These are phyloP conservation scores for Xylariaceae sp. DNA, from an alignment of 2,329 filamentous ascomycete species.

Conservation along the genomic window DNA sequence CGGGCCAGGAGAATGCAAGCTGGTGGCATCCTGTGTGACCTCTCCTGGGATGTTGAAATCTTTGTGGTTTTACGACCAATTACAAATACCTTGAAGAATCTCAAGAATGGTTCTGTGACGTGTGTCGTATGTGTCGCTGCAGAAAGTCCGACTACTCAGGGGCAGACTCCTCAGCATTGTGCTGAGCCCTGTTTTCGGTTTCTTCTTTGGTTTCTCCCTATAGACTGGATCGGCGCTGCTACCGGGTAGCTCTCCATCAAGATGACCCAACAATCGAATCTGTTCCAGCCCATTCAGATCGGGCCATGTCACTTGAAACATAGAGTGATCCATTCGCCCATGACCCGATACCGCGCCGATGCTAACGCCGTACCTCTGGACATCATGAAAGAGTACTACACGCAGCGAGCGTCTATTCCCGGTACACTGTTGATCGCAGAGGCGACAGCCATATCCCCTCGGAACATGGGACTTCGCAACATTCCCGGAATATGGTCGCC, in stretches of 20 bases:
- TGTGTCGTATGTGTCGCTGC: no score
- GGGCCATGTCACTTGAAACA: neutral
- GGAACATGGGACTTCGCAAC: constrained; percentile 38
- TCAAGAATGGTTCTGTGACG: no score
- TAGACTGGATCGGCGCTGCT: neutral
- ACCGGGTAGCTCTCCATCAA: neutral
- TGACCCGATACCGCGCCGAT: constrained; percentile 45
- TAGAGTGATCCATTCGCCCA: neutral
- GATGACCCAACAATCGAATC: neutral
- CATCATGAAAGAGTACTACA: constrained; percentile 33
- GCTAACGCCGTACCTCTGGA: constrained; percentile 36
- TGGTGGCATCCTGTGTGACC: no score
- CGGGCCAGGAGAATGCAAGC: no score
- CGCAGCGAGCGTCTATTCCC: constrained; percentile 26
- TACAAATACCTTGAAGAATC: no score
- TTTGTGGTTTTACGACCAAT: no score
- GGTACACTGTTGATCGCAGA: constrained; percentile 49
- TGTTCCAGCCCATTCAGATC: neutral
- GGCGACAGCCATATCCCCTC: constrained; percentile 45
- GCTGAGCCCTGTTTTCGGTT: no score
- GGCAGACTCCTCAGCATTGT: no score
- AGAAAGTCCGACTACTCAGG: no score
- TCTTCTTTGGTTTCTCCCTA: no score
- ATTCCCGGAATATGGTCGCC: constrained; percentile 50
- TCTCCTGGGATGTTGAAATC: no score